phyloP scores from a whole-genome alignment of 2,329 filamentous ascomycete genomes.

The Colletotrichum sidae region DNA sequence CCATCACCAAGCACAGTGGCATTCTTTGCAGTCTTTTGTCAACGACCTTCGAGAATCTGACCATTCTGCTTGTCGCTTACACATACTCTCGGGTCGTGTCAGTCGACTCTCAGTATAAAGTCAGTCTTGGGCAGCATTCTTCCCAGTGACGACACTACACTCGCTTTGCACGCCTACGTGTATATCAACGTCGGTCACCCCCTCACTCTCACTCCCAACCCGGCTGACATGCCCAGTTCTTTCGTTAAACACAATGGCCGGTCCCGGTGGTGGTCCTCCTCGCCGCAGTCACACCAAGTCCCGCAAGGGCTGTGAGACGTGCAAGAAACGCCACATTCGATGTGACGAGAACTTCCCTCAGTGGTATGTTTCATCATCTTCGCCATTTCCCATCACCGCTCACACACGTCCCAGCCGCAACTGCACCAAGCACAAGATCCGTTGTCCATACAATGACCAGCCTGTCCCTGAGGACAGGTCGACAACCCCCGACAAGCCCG shows the following conservation, averaged over 20 bases:
- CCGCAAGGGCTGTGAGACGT: slow-evolving; percentile 97
- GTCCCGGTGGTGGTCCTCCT: slow-evolving; percentile 93
- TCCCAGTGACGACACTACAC: slow-evolving; percentile 30
- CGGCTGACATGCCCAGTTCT: slow-evolving; percentile 41
- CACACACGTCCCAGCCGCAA: slow-evolving; percentile 76
- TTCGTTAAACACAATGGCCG: slow-evolving; percentile 76
- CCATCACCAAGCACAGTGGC: slow-evolving; percentile 15
- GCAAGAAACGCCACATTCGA: slow-evolving; percentile 96
- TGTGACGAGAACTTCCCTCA: slow-evolving; percentile 98
- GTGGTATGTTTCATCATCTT: slow-evolving; percentile 72
- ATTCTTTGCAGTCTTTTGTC: slow-evolving; percentile 21
- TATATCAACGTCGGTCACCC: slow-evolving; percentile 45
- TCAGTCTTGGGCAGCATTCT: slow-evolving; percentile 17
- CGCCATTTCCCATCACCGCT: not conserved
- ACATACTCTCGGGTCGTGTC: slow-evolving; percentile 12
- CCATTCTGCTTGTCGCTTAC: slow-evolving; percentile 27
- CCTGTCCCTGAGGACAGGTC: slow-evolving; percentile 74
- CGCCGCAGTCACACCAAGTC: slow-evolving; percentile 96
- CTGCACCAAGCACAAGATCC: slow-evolving; percentile 98
- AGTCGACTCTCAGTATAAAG: slow-evolving; percentile 28
- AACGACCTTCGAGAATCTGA: slow-evolving; percentile 4
- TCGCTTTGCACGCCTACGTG: slow-evolving; percentile 42
- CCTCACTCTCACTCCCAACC: not conserved
- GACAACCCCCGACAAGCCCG: slow-evolving; percentile 71
- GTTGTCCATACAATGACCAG: slow-evolving; percentile 96